Conservation (phyloP, 2,329 filamentous ascomycete genomes). For the Ascochyta rabiei region DNA sequence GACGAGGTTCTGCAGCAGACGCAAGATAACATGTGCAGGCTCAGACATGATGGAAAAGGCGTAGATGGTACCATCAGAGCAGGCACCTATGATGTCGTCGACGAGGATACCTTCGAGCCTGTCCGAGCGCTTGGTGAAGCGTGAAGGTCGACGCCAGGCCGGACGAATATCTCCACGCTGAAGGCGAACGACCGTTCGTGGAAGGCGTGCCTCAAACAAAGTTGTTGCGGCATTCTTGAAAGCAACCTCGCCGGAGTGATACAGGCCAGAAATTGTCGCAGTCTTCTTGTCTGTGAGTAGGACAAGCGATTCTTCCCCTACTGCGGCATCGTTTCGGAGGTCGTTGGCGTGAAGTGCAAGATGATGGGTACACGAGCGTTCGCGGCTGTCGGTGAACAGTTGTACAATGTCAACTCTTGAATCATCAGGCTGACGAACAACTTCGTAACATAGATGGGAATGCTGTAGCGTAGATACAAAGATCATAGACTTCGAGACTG, state of each 20-base stretch:
- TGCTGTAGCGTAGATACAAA: slow-evolving; percentile 62
- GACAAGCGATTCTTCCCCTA: slow-evolving; percentile 26
- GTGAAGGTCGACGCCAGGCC: slow-evolving; percentile 38
- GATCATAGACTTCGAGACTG: slow-evolving; percentile 54
- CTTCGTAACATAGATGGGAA: slow-evolving; percentile 57
- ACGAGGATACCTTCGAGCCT: slow-evolving; percentile 48
- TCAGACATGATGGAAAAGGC: slow-evolving; percentile 68
- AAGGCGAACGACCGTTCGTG: slow-evolving; percentile 54
- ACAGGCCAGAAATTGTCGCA: slow-evolving; percentile 37
- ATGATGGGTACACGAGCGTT: slow-evolving; percentile 36
- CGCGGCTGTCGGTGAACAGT: slow-evolving; percentile 39
- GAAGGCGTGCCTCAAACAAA: slow-evolving; percentile 52
- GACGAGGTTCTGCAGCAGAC: slow-evolving; percentile 72
- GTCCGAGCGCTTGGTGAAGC: slow-evolving; percentile 11
- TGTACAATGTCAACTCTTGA: slow-evolving; percentile 26
- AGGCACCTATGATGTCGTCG: slow-evolving; percentile 58
- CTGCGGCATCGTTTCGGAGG: not conserved
- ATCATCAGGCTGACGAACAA: slow-evolving; percentile 45
- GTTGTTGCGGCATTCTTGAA: slow-evolving; percentile 37
- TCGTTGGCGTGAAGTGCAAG: slow-evolving; percentile 25
- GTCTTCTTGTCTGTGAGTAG: slow-evolving; percentile 44
- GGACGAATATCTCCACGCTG: slow-evolving; percentile 55
- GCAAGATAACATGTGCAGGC: slow-evolving; percentile 70
- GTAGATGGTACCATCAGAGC: slow-evolving; percentile 59
- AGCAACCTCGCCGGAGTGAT: slow-evolving; percentile 26